These are phyloP conservation scores for Raphanus sativus DNA, from an alignment of 345 rosid species.

Conservation along the genomic window DNA sequence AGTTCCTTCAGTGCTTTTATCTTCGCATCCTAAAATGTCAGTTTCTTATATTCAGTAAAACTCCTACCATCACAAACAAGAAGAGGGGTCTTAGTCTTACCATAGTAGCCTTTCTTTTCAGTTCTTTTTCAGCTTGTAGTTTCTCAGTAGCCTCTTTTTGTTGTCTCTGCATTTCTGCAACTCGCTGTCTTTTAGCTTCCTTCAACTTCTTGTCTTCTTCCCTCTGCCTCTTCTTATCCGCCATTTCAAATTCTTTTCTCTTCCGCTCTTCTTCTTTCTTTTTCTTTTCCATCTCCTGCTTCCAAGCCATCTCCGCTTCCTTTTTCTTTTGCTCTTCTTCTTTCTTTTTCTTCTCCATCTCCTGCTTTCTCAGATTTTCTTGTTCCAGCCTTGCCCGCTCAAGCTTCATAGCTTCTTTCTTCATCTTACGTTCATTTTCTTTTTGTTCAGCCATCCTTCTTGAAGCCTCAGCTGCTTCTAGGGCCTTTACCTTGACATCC, in stretches of 20 bases:
- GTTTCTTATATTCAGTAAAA: background rate
- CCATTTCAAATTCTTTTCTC: slow-evolving; percentile 45
- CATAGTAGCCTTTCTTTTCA: slow-evolving; percentile 42
- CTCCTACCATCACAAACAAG: background rate
- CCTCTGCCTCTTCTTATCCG: slow-evolving; percentile 58
- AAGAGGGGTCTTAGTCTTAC: slow-evolving; percentile 40
- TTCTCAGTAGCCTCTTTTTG: slow-evolving; percentile 46
- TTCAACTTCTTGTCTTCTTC: slow-evolving; percentile 46
- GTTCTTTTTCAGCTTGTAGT: slow-evolving; percentile 45
- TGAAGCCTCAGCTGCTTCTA: slow-evolving; percentile 88
- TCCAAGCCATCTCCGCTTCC: slow-evolving; percentile 68
- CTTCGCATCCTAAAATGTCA: slow-evolving; percentile 45
- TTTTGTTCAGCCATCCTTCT: slow-evolving; percentile 77
- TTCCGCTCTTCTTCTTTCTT: slow-evolving; percentile 69
- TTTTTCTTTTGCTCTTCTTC: slow-evolving; percentile 78
- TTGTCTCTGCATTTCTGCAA: slow-evolving; percentile 58
- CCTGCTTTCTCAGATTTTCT: slow-evolving; percentile 61
- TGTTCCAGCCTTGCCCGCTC: slow-evolving; percentile 78
- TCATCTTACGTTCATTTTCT: slow-evolving; percentile 79
- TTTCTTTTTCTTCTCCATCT: slow-evolving; percentile 69
- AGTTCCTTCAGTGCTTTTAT: slow-evolving; percentile 37
- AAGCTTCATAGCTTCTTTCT: slow-evolving; percentile 77
- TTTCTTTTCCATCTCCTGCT: slow-evolving; percentile 83
- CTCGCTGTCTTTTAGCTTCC: slow-evolving; percentile 67
- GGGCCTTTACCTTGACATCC: slow-evolving; percentile 83